These are phyloP conservation scores for Pseudoscleropodium purum DNA, from an alignment of 225 moss, liverwort and hornwort genomes.

Conservation along the genomic window DNA sequence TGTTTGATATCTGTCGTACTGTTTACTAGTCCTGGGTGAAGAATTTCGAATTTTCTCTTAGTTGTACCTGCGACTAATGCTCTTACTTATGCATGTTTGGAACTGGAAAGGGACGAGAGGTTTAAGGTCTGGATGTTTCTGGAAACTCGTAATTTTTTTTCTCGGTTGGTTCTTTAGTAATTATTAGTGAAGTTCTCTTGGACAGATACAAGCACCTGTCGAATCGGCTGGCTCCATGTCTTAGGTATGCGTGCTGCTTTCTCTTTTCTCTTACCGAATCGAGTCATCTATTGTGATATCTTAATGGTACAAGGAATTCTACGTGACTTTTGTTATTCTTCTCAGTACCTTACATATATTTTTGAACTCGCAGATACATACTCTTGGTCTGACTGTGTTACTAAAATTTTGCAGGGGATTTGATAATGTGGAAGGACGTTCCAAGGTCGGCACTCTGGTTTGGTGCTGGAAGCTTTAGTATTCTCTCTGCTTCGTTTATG, in stretches of 20 bases:
- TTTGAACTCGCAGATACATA: not conserved
- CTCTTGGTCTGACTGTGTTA: not conserved
- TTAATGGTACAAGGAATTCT: not conserved
- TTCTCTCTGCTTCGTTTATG: constrained; percentile 79
- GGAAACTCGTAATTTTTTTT: not conserved
- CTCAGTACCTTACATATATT: not conserved
- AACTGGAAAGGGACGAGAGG: not conserved
- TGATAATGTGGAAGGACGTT: constrained; percentile 91
- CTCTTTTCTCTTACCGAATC: not conserved
- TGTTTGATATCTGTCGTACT: not conserved
- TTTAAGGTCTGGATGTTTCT: not conserved
- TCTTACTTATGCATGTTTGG: not conserved
- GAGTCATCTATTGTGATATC: not conserved
- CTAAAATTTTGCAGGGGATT: constrained; percentile 47
- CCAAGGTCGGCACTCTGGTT: constrained; percentile 83
- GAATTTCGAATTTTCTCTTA: not conserved
- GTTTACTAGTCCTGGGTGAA: not conserved
- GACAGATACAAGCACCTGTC: constrained; percentile 27
- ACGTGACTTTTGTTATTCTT: not conserved
- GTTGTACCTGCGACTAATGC: not conserved
- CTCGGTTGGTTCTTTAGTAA: not conserved
- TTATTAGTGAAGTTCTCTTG: not conserved
- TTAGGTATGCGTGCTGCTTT: constrained; percentile 17
- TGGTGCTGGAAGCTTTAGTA: constrained; percentile 86
- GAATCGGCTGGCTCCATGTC: constrained; percentile 35